Evolutionary conservation across 2,329 filamentous ascomycete species (phyloP).

Genomic region (Pseudogymnoascus sp.): DNA sequence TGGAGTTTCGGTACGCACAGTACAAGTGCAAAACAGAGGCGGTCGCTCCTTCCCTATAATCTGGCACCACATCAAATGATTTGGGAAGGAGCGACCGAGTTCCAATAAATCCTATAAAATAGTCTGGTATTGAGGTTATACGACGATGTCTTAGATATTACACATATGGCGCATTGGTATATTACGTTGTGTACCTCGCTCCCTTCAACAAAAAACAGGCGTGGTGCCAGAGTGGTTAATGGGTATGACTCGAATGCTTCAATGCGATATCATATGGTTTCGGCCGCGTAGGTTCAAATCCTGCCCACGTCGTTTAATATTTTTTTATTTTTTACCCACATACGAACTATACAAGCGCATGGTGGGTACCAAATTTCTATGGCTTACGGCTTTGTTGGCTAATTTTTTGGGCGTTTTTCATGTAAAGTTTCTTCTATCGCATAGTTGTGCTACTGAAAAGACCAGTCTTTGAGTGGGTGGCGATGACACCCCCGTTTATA

Average conservation of each 20-base stretch:
- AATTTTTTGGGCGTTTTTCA: not conserved
- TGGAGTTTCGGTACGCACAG: not conserved
- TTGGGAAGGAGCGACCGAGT: not conserved
- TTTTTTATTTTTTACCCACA: not conserved
- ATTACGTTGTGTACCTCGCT: not conserved
- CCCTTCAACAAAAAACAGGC: slow-evolving; percentile 12
- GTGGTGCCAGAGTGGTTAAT: slow-evolving; percentile 29
- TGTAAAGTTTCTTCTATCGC: not conserved
- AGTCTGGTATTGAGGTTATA: not conserved
- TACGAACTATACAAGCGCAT: not conserved
- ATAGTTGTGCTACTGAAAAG: too few relatives aligned
- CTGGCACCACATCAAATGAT: not conserved
- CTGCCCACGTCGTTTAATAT: slow-evolving; percentile 7
- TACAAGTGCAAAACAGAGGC: not conserved
- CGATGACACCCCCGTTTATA: too few relatives aligned
- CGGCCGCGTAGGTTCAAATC: slow-evolving; percentile 9
- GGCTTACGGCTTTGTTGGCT: not conserved
- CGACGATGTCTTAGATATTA: not conserved
- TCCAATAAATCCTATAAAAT: not conserved
- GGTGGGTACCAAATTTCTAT: not conserved
- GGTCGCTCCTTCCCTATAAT: not conserved
- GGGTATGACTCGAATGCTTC: slow-evolving; percentile 27
- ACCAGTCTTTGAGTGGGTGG: too few relatives aligned
- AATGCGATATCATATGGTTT: slow-evolving; percentile 9
- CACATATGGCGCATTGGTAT: not conserved